phyloP scores from a whole-genome alignment of 208 protist species.

The Hexamita inflata region DNA sequence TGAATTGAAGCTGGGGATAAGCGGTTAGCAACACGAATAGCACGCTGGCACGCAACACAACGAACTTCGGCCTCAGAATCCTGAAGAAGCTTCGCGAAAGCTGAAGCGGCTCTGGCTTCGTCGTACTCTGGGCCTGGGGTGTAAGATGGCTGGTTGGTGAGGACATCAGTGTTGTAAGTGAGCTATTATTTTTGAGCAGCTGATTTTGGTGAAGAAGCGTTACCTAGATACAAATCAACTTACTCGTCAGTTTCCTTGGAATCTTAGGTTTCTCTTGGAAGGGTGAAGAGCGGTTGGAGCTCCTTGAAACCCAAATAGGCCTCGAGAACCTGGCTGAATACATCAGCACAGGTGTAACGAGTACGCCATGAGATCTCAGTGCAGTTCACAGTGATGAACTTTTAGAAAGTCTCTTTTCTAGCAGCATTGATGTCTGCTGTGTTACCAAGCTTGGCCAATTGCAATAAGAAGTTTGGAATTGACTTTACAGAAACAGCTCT shows the following conservation, averaged over 20 bases:
- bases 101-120: background rate
- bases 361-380: slow-evolving; percentile 6
- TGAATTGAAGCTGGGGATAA: background rate
- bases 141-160: background rate
- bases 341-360: slow-evolving; percentile 12
- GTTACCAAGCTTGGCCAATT: background rate
- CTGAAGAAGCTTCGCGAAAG: slow-evolving; percentile 3
- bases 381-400: background rate
- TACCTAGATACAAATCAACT: too few species aligned
- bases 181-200: background rate
- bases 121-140: background rate
- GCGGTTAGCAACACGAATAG: slow-evolving; percentile 8
- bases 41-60: slow-evolving; percentile 9
- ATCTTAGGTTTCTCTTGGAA: too few species aligned
- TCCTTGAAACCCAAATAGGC: slow-evolving; percentile 16
- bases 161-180: background rate
- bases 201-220: too few species aligned
- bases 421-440: background rate
- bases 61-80: slow-evolving; percentile 2
- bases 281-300: too few species aligned
- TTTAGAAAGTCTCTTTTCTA: slow-evolving; percentile 4
- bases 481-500: background rate
- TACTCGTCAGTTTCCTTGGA: too few species aligned
- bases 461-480: background rate
- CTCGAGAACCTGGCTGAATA: background rate